These are phyloP conservation scores for Neurospora pannonica DNA, from an alignment of 495 filamentous ascomycete genomes.

Conservation along the genomic window DNA sequence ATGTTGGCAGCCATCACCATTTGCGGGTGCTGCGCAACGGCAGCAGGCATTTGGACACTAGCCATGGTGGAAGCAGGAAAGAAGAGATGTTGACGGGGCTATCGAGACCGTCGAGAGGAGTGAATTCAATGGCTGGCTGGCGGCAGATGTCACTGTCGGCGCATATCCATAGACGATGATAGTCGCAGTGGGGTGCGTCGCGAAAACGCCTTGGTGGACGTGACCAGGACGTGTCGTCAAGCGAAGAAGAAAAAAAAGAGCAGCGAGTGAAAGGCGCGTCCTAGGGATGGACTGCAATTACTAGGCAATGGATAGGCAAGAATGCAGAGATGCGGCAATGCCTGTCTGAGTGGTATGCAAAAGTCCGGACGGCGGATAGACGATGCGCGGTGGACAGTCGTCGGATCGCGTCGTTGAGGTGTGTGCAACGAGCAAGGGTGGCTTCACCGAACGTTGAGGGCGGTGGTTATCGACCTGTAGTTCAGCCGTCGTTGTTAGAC, in stretches of 20 bases:
- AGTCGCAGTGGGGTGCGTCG: conserved; percentile 12
- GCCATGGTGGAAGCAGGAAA: conserved; percentile 49
- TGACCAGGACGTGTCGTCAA: neutral
- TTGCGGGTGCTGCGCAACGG: conserved; percentile 47
- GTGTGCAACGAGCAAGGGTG: neutral
- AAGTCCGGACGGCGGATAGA: neutral
- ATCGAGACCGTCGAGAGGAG: conserved; percentile 8
- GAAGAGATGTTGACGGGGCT: neutral
- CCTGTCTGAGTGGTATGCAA: neutral
- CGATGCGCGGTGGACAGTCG: conserved; percentile 14
- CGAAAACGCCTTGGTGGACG: conserved; percentile 1
- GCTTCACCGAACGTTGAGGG: neutral
- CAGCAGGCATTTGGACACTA: conserved; percentile 62
- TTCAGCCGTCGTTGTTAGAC: conserved; percentile 12
- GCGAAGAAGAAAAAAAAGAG: neutral
- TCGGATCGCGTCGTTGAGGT: neutral
- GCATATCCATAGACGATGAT: conserved; percentile 29
- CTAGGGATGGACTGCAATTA: neutral
- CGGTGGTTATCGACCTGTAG: neutral
- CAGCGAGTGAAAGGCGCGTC: neutral
- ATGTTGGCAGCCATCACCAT: conserved; percentile 45
- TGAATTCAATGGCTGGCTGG: conserved; percentile 15
- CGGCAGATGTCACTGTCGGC: conserved; percentile 10
- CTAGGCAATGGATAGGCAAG: neutral
- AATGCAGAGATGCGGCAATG: neutral